A percentile compares a stretch with the other conserved stretches of the same genome.
These are phyloP conservation scores for Aspergillus wentii DNA, from an alignment of 495 filamentous ascomycete genomes.

Conservation along the genomic window DNA sequence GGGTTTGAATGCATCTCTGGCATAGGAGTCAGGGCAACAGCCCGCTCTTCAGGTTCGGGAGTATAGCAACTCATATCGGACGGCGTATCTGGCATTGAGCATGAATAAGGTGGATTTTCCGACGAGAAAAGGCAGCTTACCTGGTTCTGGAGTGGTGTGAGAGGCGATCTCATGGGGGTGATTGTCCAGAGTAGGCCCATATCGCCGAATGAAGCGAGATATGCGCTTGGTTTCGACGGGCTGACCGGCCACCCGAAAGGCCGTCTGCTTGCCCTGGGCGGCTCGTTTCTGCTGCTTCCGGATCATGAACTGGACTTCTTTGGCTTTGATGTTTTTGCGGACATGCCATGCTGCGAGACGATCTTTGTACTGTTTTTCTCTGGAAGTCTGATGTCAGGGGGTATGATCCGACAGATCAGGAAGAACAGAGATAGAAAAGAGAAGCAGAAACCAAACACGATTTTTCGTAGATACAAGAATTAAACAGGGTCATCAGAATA, in stretches of 20 bases:
- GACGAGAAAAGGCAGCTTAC: conserved; percentile 14
- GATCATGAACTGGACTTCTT: conserved; percentile 39
- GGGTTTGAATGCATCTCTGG: conserved; percentile 25
- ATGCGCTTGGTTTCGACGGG: conserved; percentile 35
- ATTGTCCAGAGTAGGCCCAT: conserved; percentile 20
- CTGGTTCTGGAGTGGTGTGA: conserved; percentile 28
- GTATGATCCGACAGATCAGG: no score
- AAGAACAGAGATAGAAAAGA: conserved; percentile 6
- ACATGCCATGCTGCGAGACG: conserved; percentile 39
- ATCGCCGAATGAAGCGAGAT: conserved; percentile 34
- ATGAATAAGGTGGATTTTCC: not conserved
- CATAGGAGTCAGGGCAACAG: conserved; percentile 28
- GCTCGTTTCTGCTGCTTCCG: conserved; percentile 40
- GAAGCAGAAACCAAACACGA: conserved; percentile 2
- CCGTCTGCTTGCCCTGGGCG: conserved; percentile 37
- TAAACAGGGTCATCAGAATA: conserved; percentile 1
- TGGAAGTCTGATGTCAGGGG: conserved; percentile 19
- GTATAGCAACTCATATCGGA: conserved; percentile 42
- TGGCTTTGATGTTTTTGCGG: conserved; percentile 41
- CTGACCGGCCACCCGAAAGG: conserved; percentile 35
- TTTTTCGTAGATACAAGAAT: conserved; percentile 1
- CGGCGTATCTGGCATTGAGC: conserved; percentile 25
- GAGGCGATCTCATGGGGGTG: conserved; percentile 16
- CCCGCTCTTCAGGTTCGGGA: conserved; percentile 28
- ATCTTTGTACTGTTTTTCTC: conserved; percentile 46